Evolutionary conservation across 768 basidiomycete species (phyloP).

Genomic region (Tulasnella sp.): DNA sequence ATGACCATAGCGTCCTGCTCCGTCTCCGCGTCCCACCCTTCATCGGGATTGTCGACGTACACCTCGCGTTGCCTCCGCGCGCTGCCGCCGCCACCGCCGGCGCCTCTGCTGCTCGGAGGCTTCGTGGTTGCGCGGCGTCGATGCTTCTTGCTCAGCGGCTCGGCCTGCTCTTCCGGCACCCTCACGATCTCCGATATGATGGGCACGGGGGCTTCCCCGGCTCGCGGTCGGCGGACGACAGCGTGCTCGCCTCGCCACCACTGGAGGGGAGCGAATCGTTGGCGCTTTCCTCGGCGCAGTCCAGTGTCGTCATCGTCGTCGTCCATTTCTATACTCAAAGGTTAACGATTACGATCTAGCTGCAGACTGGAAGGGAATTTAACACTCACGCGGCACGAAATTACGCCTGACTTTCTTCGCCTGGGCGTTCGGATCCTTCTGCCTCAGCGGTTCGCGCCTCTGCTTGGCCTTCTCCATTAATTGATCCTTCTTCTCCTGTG

Average conservation of each 20-base stretch:
- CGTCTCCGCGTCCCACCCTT: slow-evolving; percentile 83
- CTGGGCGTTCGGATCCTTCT: background rate
- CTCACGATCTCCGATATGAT: slow-evolving; percentile 25
- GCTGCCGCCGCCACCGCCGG: slow-evolving; percentile 33
- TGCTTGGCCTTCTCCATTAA: background rate
- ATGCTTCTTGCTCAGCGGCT: slow-evolving; percentile 34
- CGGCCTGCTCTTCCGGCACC: slow-evolving; percentile 39
- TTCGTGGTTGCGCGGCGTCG: slow-evolving; percentile 32
- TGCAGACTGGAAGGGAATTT: background rate
- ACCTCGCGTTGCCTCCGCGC: slow-evolving; percentile 12
- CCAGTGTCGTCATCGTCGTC: slow-evolving; percentile 6
- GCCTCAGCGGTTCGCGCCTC: background rate
- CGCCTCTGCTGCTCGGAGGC: slow-evolving; percentile 27
- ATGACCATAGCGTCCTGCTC: slow-evolving; percentile 51
- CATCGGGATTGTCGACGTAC: slow-evolving; percentile 28
- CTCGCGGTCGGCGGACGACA: slow-evolving; percentile 8
- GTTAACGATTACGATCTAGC: background rate
- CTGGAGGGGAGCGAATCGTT: background rate
- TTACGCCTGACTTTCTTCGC: slow-evolving; percentile 3
- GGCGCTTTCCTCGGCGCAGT: slow-evolving; percentile 9
- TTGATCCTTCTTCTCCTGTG: background rate
- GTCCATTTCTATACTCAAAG: background rate
- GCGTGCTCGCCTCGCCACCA: slow-evolving; percentile 14
- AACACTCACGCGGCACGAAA: background rate
- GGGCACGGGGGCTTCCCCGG: slow-evolving; percentile 11